These are phyloP conservation scores for Pythium angustatum DNA, from an alignment of 352 stramenopile genomes.

Conservation along the genomic window DNA sequence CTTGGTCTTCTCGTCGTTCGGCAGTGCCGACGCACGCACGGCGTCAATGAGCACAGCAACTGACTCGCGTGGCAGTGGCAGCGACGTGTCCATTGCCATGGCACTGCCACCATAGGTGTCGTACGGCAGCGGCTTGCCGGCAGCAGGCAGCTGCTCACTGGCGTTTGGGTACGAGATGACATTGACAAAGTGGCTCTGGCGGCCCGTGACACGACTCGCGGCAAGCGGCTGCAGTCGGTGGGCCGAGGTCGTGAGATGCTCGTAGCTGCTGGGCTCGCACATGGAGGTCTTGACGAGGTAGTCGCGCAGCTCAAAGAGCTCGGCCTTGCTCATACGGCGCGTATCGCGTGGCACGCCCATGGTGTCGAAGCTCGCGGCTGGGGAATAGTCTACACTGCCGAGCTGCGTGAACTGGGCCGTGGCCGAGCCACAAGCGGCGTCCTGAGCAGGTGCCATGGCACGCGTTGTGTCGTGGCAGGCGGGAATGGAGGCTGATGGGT, in stretches of 20 bases:
- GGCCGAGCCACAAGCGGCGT: neutral
- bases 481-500: neutral
- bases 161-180: neutral
- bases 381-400: neutral
- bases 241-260: neutral
- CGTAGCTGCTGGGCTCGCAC: neutral
- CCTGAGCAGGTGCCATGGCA: neutral
- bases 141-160: no score
- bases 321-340: constrained; percentile 12
- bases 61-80: constrained; percentile 49
- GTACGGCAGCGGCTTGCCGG: no score
- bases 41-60: constrained; percentile 55
- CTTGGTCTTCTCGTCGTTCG: constrained; percentile 52
- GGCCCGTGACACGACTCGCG: neutral
- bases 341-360: constrained; percentile 7
- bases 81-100: no score
- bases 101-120: no score
- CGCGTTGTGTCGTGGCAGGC: no score
- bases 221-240: neutral
- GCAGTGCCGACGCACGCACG: constrained; percentile 46
- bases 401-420: neutral
- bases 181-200: constrained; percentile 4
- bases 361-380: neutral
- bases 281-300: constrained; percentile 12
- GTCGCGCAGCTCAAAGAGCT: constrained; percentile 16